Evolutionary conservation across 2,329 filamentous ascomycete species (phyloP).

Genomic region (Paramyrothecium roridum): DNA sequence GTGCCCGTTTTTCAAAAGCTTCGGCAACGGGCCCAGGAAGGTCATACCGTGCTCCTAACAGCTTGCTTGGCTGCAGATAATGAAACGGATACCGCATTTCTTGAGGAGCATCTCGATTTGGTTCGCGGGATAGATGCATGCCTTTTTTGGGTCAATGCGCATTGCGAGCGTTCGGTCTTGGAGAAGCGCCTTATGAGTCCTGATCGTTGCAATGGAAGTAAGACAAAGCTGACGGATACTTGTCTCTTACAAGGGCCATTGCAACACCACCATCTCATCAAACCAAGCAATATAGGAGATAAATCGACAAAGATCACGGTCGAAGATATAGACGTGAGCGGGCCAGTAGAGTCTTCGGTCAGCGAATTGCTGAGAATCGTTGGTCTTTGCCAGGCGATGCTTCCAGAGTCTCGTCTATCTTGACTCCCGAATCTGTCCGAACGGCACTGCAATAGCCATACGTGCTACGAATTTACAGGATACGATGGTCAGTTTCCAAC

Average conservation of each 20-base stretch:
- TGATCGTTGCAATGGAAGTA: conserved; percentile 1
- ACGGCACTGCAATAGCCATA: no score
- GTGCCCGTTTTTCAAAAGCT: conserved; percentile 10
- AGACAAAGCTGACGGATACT: conserved; percentile 8
- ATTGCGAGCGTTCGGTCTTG: conserved; percentile 2
- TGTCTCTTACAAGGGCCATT: no score
- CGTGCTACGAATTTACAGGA: no score
- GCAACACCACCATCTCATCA: no score
- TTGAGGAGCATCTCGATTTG: conserved; percentile 12
- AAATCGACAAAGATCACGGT: neutral
- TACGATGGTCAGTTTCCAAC: no score
- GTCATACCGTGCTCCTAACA: conserved; percentile 11
- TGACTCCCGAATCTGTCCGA: no score
- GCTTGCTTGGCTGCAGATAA: conserved; percentile 9
- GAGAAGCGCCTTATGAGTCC: conserved; percentile 4
- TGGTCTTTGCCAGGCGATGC: neutral
- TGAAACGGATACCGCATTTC: conserved; percentile 3
- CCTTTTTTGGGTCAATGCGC: conserved; percentile 10
- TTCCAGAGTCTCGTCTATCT: neutral
- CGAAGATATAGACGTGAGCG: neutral
- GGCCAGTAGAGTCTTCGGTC: neutral
- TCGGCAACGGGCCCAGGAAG: conserved; percentile 3
- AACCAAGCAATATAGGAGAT: no score
- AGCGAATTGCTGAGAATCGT: neutral
- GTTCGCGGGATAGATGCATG: neutral